These are phyloP conservation scores for Quercus bicolor DNA, from an alignment of 306 rosid species.

Conservation along the genomic window DNA sequence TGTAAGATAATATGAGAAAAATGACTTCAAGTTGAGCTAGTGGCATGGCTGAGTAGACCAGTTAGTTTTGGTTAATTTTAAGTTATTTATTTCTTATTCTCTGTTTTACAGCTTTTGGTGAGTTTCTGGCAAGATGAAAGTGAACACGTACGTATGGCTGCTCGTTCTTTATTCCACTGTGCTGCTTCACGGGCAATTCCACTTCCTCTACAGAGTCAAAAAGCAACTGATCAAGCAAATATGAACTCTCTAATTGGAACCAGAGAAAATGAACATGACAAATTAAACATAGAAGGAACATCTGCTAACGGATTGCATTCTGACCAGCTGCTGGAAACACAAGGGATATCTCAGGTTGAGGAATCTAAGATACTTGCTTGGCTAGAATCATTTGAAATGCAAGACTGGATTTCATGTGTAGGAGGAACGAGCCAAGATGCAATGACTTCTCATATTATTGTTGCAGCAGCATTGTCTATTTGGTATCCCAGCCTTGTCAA, in stretches of 20 bases:
- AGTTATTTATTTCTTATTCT: constrained; percentile 13
- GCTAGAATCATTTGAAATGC: constrained; percentile 94
- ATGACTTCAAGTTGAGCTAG: constrained; percentile 15
- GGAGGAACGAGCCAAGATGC: constrained; percentile 99
- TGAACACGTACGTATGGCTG: constrained; percentile 94
- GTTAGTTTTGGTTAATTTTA: constrained; percentile 18
- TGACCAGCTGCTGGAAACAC: constrained; percentile 22
- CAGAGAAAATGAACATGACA: constrained; percentile 32
- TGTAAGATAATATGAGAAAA: neutral
- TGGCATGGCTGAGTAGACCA: constrained; percentile 10
- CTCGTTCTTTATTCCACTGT: constrained; percentile 95
- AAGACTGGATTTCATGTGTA: constrained; percentile 96
- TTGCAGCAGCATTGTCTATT: constrained; percentile 92
- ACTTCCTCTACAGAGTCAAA: constrained; percentile 52
- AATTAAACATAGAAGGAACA: constrained; percentile 34
- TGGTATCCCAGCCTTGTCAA: constrained; percentile 98
- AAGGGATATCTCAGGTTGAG: constrained; percentile 42
- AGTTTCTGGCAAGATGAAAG: constrained; percentile 99
- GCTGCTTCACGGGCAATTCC: constrained; percentile 93
- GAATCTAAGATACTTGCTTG: constrained; percentile 63
- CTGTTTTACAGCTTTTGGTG: constrained; percentile 76
- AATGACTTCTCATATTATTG: constrained; percentile 90
- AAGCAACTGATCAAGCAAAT: constrained; percentile 35
- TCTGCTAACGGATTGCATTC: constrained; percentile 15
- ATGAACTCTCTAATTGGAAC: constrained; percentile 27